phyloP scores from a whole-genome alignment of 2,329 filamentous ascomycete genomes.

The Nemania bipapillata region DNA sequence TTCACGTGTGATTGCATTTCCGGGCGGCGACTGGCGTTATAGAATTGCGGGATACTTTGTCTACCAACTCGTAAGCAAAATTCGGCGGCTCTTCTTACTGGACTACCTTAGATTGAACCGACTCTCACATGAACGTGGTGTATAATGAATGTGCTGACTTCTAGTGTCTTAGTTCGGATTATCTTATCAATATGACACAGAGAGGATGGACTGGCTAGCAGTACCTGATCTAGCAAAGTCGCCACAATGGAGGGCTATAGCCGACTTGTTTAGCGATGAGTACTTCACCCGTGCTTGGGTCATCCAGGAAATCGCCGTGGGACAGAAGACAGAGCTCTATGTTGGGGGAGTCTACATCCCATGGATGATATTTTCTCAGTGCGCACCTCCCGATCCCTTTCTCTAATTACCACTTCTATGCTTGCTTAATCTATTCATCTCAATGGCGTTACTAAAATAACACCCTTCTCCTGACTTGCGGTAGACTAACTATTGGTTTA shows the following conservation, averaged over 20 bases:
- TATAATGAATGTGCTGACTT: background rate
- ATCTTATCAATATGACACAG: conserved; percentile 11
- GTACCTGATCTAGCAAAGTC: background rate
- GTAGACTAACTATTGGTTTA: background rate
- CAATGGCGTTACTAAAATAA: background rate
- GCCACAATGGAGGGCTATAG: conserved; percentile 23
- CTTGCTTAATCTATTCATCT: background rate
- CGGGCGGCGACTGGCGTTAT: conserved; percentile 23
- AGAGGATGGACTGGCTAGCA: background rate
- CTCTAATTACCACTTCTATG: background rate
- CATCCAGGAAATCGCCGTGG: conserved; percentile 33
- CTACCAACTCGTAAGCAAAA: conserved; percentile 20
- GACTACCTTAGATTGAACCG: background rate
- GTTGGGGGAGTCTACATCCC: conserved; percentile 33
- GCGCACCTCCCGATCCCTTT: background rate
- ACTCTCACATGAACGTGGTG: background rate
- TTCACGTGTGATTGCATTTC: conserved; percentile 30
- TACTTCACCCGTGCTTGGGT: conserved; percentile 37
- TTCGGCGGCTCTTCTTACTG: background rate
- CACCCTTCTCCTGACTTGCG: background rate
- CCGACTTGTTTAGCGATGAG: conserved; percentile 28
- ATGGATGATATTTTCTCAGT: conserved; percentile 23
- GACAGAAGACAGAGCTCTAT: conserved; percentile 25
- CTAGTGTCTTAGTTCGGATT: background rate
- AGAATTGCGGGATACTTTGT: conserved; percentile 24